Evolutionary conservation across 345 rosid species (phyloP).

Genomic region (Salix viminalis): DNA sequence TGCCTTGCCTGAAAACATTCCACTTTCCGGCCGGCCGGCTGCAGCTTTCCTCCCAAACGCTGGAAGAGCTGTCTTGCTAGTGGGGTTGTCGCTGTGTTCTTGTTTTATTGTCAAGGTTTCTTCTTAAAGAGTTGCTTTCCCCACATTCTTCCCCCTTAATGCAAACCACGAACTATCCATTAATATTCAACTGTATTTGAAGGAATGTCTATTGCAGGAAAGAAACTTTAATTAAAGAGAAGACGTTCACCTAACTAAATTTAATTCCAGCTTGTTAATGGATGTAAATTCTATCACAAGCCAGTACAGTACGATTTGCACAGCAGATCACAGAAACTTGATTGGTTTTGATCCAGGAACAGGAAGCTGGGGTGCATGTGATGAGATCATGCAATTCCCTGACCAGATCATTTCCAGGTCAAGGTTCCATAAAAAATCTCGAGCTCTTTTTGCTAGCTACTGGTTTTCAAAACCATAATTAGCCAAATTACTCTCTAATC

Average conservation of each 20-base stretch:
- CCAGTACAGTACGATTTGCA: neutral
- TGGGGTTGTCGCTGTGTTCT: conserved; percentile 21
- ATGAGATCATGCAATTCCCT: no score
- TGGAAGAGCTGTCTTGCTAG: neutral
- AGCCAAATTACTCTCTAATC: no score
- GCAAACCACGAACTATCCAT: conserved; percentile 10
- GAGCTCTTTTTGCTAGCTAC: no score
- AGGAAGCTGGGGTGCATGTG: no score
- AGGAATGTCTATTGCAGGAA: neutral
- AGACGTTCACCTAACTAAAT: neutral
- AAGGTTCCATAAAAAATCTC: no score
- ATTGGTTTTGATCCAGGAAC: neutral
- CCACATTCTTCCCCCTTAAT: conserved; percentile 32
- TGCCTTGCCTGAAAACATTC: conserved; percentile 27
- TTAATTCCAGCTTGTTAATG: neutral
- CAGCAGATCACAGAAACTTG: neutral
- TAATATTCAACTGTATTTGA: conserved; percentile 7
- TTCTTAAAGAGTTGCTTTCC: conserved; percentile 34
- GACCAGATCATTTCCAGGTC: no score
- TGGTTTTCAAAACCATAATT: no score
- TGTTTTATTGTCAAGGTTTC: neutral
- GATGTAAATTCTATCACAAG: neutral
- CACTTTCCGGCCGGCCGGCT: conserved; percentile 13
- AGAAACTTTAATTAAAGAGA: neutral
- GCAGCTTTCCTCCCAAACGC: conserved; percentile 3